Conservation (phyloP, 2,329 filamentous ascomycete species). For the Diplodia corticola region DNA sequence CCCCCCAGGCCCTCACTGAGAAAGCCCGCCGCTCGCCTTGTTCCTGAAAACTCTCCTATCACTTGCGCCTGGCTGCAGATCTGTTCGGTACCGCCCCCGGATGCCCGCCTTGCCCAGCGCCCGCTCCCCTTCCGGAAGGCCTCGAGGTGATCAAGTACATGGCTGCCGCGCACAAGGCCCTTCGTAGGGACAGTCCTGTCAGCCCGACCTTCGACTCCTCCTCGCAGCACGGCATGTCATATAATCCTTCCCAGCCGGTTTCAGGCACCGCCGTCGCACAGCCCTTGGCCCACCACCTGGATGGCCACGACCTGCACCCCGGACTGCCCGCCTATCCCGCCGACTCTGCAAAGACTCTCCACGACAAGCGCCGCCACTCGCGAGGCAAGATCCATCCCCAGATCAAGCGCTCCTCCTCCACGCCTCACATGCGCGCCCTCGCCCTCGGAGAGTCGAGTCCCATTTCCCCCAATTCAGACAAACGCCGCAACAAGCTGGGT, state of each 20-base stretch:
- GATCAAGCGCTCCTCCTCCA: slow-evolving; percentile 48
- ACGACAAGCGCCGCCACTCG: slow-evolving; percentile 41
- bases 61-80: slow-evolving; percentile 9
- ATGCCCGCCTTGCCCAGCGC: slow-evolving; percentile 5
- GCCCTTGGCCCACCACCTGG: slow-evolving; percentile 11
- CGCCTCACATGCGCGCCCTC: slow-evolving; percentile 49
- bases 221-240: slow-evolving; percentile 39
- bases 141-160: slow-evolving; percentile 31
- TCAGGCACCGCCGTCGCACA: slow-evolving; percentile 31
- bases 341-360: slow-evolving; percentile 30
- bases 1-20: background rate
- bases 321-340: slow-evolving; percentile 14
- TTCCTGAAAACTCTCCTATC: slow-evolving; percentile 19
- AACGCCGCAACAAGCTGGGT: slow-evolving; percentile 85
- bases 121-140: slow-evolving; percentile 8
- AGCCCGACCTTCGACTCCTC: slow-evolving; percentile 29
- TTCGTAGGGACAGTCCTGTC: slow-evolving; percentile 36
- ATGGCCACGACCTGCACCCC: slow-evolving; percentile 14
- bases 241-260: slow-evolving; percentile 33
- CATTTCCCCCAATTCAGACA: slow-evolving; percentile 57
- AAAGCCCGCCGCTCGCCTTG: slow-evolving; percentile 11
- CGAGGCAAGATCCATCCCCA: slow-evolving; percentile 43
- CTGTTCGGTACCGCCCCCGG: slow-evolving; percentile 9
- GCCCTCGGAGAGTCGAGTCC: slow-evolving; percentile 41
- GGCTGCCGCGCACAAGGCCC: slow-evolving; percentile 41